Evolutionary conservation across 805 yeast genomes (phyloP).

Genomic region (Monosporozyma solicola): DNA sequence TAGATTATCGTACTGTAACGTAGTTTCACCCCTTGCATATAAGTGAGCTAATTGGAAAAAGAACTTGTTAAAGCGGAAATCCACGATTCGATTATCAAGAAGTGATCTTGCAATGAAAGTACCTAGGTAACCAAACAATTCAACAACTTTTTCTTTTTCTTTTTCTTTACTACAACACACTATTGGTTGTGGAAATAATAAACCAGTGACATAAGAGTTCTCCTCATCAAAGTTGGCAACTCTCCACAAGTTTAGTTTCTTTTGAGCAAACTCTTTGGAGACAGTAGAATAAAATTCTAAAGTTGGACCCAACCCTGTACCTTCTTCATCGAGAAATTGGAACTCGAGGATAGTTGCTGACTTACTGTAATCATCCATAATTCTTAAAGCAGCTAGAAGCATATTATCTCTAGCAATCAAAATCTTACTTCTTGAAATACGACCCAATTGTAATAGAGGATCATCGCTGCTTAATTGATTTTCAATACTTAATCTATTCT

Average conservation of each 20-base stretch:
- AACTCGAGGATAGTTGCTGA: conserved; percentile 79
- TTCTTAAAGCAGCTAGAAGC: conserved; percentile 69
- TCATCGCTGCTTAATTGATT: conserved; percentile 25
- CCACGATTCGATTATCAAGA: conserved; percentile 80
- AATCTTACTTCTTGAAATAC: conserved; percentile 71
- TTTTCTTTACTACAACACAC: conserved; percentile 29
- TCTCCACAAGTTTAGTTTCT: conserved; percentile 63
- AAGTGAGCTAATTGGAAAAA: conserved; percentile 54
- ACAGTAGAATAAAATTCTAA: conserved; percentile 81
- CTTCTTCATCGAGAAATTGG: conserved; percentile 83
- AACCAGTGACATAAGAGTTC: conserved; percentile 31
- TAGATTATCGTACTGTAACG: neutral
- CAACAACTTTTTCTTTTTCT: conserved; percentile 36
- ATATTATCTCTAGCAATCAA: conserved; percentile 63
- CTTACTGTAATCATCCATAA: conserved; percentile 64
- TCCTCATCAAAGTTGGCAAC: conserved; percentile 26
- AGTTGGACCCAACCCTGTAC: conserved; percentile 96
- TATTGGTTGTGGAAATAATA: conserved; percentile 71
- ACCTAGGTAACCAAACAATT: conserved; percentile 62
- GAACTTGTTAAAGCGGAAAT: conserved; percentile 62
- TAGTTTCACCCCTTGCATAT: conserved; percentile 6
- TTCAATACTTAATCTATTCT: conserved; percentile 36
- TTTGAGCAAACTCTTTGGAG: conserved; percentile 61
- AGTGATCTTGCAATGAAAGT: conserved; percentile 79
- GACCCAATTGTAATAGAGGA: conserved; percentile 46